Conservation (phyloP, 495 filamentous ascomycete species). For the Wilcoxina mikolae region DNA sequence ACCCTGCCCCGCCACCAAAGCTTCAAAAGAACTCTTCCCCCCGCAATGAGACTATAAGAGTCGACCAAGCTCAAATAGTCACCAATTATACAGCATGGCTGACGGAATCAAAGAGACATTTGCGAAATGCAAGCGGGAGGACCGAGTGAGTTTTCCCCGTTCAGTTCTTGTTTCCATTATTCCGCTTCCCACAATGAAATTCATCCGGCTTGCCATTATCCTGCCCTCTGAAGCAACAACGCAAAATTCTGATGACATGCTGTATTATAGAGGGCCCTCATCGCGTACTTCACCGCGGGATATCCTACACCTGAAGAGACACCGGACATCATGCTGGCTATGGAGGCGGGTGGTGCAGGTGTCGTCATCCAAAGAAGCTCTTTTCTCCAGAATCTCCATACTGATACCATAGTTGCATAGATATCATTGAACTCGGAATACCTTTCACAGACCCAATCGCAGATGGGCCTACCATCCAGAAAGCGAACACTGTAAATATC, state of each 20-base stretch:
- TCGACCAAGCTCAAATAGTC: background rate
- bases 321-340: slow-evolving; percentile 65
- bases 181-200: background rate
- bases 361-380: slow-evolving; percentile 15
- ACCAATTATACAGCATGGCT: slow-evolving; percentile 26
- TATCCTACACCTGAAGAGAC: slow-evolving; percentile 74
- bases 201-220: background rate
- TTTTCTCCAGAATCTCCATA: slow-evolving; percentile 2
- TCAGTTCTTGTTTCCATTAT: background rate
- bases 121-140: slow-evolving; percentile 66
- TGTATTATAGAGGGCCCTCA: slow-evolving; percentile 50
- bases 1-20: slow-evolving; percentile 9
- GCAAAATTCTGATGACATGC: slow-evolving; percentile 15
- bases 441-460: slow-evolving; percentile 98
- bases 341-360: slow-evolving; percentile 92
- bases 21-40: background rate
- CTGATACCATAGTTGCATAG: slow-evolving; percentile 30
- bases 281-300: slow-evolving; percentile 92
- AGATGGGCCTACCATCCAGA: slow-evolving; percentile 89
- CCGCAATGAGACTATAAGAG: background rate
- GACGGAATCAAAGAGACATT: slow-evolving; percentile 79
- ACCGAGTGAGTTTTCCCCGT: slow-evolving; percentile 37
- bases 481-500: slow-evolving; percentile 53
- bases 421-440: slow-evolving; percentile 71
- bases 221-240: slow-evolving; percentile 21